Conservation (phyloP, 2,329 filamentous ascomycete genomes). For the Epichloe scottii region DNA sequence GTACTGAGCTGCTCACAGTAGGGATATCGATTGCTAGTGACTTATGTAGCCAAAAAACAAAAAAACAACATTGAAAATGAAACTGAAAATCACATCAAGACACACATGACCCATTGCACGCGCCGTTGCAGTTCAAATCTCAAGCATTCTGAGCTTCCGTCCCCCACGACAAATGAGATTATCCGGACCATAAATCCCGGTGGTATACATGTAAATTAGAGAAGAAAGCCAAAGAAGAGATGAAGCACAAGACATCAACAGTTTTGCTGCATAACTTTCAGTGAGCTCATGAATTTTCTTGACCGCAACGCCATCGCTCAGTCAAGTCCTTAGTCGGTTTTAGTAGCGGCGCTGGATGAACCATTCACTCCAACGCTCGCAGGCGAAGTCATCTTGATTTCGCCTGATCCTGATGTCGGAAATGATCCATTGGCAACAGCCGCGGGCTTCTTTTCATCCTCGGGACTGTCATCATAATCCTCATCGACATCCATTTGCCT, state of each 20-base stretch:
- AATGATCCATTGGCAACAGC: constrained; percentile 31
- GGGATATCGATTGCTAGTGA: constrained; percentile 17
- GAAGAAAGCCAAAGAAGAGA: constrained; percentile 13
- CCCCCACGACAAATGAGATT: constrained; percentile 10
- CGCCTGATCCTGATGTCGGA: constrained; percentile 34
- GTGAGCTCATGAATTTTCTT: constrained; percentile 13
- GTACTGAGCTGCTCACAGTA: constrained; percentile 6
- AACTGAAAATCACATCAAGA: not conserved
- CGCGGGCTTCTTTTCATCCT: constrained; percentile 60
- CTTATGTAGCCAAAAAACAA: constrained; percentile 16
- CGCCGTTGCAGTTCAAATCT: not conserved
- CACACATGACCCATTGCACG: not conserved
- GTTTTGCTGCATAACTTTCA: constrained; percentile 12
- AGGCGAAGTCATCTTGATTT: constrained; percentile 32
- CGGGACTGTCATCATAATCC: constrained; percentile 89
- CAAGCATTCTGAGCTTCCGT: not conserved
- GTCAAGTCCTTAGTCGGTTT: constrained; percentile 27
- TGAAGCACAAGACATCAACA: constrained; percentile 8
- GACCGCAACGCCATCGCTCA: not conserved
- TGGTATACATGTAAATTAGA: constrained; percentile 8
- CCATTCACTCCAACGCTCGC: constrained; percentile 28
- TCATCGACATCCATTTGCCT: constrained; percentile 96
- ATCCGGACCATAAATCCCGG: constrained; percentile 2
- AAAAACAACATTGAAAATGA: not conserved
- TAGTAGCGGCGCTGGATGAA: constrained; percentile 18